Evolutionary conservation across 768 basidiomycete genomes (phyloP).

Genomic region (Suillus cothurnatus): DNA sequence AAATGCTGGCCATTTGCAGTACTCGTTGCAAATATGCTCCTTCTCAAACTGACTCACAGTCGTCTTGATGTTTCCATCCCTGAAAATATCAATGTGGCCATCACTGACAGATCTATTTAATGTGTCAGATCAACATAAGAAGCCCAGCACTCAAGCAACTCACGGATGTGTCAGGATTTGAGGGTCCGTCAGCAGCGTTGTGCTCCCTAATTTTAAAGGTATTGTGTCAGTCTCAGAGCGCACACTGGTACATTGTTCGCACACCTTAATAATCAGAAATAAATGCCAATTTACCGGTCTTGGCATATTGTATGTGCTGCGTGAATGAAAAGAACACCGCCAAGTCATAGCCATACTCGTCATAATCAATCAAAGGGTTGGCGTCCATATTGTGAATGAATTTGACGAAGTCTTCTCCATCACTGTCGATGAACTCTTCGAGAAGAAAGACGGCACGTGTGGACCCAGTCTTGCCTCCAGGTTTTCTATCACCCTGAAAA

Average conservation of each 20-base stretch:
- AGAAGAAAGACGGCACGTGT: conserved; percentile 8
- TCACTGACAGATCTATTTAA: background rate
- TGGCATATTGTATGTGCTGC: conserved; percentile 16
- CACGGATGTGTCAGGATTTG: background rate
- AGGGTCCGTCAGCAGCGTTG: background rate
- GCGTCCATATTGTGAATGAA: conserved; percentile 4
- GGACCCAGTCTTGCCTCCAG: background rate
- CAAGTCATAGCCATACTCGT: conserved; percentile 2
- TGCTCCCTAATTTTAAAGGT: background rate
- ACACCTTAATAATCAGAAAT: conserved; percentile 16
- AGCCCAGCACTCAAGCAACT: background rate
- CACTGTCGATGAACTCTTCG: conserved; percentile 9
- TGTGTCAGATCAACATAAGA: background rate
- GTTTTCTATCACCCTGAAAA: background rate
- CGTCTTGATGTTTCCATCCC: conserved; percentile 15
- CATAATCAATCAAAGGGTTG: background rate
- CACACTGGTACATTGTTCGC: background rate
- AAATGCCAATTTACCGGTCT: conserved; percentile 9
- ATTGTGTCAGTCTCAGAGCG: too few relatives aligned
- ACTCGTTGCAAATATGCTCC: conserved; percentile 14
- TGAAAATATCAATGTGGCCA: conserved; percentile 4
- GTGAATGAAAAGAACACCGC: conserved; percentile 12
- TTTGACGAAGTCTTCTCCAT: conserved; percentile 7
- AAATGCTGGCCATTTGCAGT: conserved; percentile 16
- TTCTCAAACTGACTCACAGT: conserved; percentile 6